Conservation (phyloP, 176 grass and related monocot species). For the Musa troglodytarum region DNA sequence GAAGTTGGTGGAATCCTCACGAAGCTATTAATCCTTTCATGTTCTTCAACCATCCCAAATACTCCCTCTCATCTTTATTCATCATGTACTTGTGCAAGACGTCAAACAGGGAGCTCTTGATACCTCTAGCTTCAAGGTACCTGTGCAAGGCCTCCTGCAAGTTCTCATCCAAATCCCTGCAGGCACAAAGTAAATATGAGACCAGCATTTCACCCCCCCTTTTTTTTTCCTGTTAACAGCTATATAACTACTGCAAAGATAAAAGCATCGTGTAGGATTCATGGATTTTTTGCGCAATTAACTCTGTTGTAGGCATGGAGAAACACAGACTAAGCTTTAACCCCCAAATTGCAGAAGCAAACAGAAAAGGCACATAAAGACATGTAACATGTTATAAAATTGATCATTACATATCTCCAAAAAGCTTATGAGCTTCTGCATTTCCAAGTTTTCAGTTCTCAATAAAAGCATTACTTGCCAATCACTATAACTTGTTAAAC, state of each 20-base stretch:
- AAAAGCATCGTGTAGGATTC: not conserved
- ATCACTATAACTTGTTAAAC: not conserved
- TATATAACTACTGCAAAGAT: not conserved
- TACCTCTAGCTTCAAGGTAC: slow-evolving; percentile 74
- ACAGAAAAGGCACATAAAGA: not conserved
- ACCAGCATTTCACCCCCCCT: not conserved
- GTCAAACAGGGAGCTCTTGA: slow-evolving; percentile 54
- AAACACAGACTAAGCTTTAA: no score
- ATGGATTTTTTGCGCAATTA: no score
- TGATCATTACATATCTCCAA: no score
- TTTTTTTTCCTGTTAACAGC: not conserved
- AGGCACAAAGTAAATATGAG: slow-evolving; percentile 12
- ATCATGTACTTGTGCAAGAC: slow-evolving; percentile 74
- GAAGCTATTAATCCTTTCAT: slow-evolving; percentile 67
- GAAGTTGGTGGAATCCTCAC: slow-evolving; percentile 10
- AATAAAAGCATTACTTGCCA: not conserved
- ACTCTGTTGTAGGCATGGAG: no score
- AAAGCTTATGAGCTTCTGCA: not conserved
- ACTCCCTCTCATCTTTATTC: slow-evolving; percentile 81
- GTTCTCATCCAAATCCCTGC: slow-evolving; percentile 59
- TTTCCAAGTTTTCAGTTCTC: not conserved
- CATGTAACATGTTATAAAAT: no score
- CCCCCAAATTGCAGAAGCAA: not conserved
- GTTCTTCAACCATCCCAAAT: slow-evolving; percentile 80
- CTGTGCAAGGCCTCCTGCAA: slow-evolving; percentile 61